Evolutionary conservation across 768 basidiomycete species (phyloP).

Genomic region (Russula lepida): DNA sequence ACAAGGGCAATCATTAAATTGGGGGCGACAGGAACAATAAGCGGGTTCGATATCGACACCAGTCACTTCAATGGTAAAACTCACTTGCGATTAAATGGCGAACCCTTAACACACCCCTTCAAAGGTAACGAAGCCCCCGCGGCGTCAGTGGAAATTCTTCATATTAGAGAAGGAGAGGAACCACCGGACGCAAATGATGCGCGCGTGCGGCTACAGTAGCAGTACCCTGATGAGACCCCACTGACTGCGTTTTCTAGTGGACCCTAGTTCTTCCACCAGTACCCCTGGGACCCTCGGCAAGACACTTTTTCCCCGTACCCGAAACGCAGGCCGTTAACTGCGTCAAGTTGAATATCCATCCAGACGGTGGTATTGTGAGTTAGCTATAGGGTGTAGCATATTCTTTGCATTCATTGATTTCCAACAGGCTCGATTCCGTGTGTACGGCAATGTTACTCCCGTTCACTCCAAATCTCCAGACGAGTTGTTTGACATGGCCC

Average conservation of each 20-base stretch:
- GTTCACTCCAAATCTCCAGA: constrained; percentile 44
- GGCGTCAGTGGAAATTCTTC: constrained; percentile 62
- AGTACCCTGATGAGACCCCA: neutral
- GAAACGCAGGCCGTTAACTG: constrained; percentile 50
- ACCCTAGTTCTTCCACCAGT: constrained; percentile 65
- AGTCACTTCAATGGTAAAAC: constrained; percentile 79
- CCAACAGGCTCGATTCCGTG: constrained; percentile 79
- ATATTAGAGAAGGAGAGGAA: constrained; percentile 32
- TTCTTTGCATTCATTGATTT: constrained; percentile 6
- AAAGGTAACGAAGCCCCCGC: constrained; percentile 84
- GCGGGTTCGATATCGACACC: constrained; percentile 91
- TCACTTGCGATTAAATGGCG: neutral
- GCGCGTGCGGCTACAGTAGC: constrained; percentile 36
- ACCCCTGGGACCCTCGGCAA: constrained; percentile 71
- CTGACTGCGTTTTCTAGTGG: constrained; percentile 48
- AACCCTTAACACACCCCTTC: neutral
- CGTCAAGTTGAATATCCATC: constrained; percentile 91
- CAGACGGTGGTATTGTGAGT: constrained; percentile 93
- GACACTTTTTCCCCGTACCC: constrained; percentile 78
- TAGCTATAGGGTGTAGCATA: neutral
- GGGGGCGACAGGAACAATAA: constrained; percentile 63
- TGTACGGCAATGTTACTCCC: constrained; percentile 72
- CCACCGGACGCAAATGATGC: constrained; percentile 40
- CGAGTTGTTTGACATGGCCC: constrained; percentile 72
- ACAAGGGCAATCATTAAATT: constrained; percentile 88